Evolutionary conservation across 352 stramenopile genomes (phyloP), one percentile per base, ranked within the genome.

Genomic region (Phytophthora cryptogea): DNA sequence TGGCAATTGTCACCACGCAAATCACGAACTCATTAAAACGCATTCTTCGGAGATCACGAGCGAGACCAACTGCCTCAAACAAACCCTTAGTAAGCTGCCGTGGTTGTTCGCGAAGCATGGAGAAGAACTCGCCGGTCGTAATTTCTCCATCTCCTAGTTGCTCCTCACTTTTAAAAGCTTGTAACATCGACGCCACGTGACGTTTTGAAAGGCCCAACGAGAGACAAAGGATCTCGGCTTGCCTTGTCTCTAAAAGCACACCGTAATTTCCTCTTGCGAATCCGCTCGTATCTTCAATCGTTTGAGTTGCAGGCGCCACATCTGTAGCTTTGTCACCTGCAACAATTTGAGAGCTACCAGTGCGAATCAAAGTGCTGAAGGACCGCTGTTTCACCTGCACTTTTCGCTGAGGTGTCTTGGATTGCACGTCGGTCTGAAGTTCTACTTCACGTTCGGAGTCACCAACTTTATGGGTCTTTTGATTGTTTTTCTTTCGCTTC

Each of bases 1-100:
- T 57, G 0, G 81, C 67, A 17, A 90, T 68, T 1, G 77, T 88
- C 4, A 69, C 73, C 37, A 84, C 61, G 36, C 74, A 89, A 6
- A 82, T 20, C 32, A 89, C 73, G 31, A 88, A 90, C 17, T 88
- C 64, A 50, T 90, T 78, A 16, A 90, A 89, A 27, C 45, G 76
- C 39, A 90, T 58, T 1, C 60, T 54, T 46, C 66, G 55, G 6
- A 71, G 60, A 28, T 59, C 49, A 3, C 60, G 45, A 16, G 31
- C 39, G 26, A 89, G 59, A 0, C 71, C 79, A 2, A 76, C 69
- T 27, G 68, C 72, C 35, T 63, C 53, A 47, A 90, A 89, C 6
- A 89, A 68, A 13, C 81, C 79, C 2, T 68, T 53, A 1, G 81
- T 86, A 26, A 90, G 70, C 39, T 72, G 70, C 8, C 81, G 78